Conservation (phyloP, 768 basidiomycete species). For the Tulasnella sp. region DNA sequence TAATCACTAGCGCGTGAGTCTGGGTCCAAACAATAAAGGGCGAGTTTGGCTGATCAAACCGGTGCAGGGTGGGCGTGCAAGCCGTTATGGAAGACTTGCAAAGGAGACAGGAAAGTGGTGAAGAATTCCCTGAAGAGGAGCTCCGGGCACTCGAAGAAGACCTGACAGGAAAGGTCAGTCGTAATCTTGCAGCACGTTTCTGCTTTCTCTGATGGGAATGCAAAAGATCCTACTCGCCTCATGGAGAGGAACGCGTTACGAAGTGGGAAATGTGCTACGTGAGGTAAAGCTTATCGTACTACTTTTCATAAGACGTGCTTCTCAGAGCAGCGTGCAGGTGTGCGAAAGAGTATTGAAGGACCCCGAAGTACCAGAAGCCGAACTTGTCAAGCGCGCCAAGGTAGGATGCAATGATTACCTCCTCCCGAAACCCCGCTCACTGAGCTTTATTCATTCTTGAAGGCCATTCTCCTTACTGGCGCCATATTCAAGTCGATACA, state of each 20-base stretch:
- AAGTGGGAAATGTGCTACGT: slow-evolving; percentile 87
- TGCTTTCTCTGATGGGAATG: slow-evolving; percentile 4
- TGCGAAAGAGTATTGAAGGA: slow-evolving; percentile 87
- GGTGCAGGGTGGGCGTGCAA: slow-evolving; percentile 66
- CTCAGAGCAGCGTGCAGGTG: slow-evolving; percentile 50
- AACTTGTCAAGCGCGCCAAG: slow-evolving; percentile 83
- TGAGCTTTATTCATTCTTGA: neutral
- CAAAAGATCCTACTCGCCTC: slow-evolving; percentile 88
- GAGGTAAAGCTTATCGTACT: slow-evolving; percentile 50
- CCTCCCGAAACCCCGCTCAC: neutral
- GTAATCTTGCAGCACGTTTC: neutral
- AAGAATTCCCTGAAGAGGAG: slow-evolving; percentile 76
- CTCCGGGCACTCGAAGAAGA: slow-evolving; percentile 87
- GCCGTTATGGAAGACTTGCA: slow-evolving; percentile 91
- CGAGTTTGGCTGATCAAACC: neutral
- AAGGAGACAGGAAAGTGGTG: slow-evolving; percentile 85
- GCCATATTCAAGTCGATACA: slow-evolving; percentile 82
- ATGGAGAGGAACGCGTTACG: slow-evolving; percentile 95
- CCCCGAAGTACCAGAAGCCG: slow-evolving; percentile 66
- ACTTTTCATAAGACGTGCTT: slow-evolving; percentile 16
- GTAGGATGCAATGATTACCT: slow-evolving; percentile 46
- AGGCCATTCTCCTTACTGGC: slow-evolving; percentile 88
- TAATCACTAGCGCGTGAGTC: slow-evolving; percentile 91
- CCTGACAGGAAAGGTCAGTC: slow-evolving; percentile 82
- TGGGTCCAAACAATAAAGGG: neutral